These are phyloP conservation scores for Lachnum nothofagi DNA, from an alignment of 2,329 filamentous ascomycete species.

Conservation along the genomic window DNA sequence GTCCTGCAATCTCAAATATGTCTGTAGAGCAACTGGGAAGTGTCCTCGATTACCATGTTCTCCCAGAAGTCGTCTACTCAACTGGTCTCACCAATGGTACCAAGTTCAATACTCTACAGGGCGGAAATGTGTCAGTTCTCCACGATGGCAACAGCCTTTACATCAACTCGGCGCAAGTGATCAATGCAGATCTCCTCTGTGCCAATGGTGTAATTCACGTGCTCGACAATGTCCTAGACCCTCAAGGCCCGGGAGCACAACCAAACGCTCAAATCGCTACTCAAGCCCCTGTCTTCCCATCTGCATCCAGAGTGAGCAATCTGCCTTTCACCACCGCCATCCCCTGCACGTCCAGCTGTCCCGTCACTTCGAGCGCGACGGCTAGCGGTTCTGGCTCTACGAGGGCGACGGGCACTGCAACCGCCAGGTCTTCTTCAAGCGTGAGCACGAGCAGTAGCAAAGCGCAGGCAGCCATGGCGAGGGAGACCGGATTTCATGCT, in stretches of 20 bases:
- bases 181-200: slow-evolving; percentile 33
- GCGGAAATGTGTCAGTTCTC: slow-evolving; percentile 33
- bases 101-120: slow-evolving; percentile 27
- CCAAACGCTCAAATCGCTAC: slow-evolving; percentile 37
- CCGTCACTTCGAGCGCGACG: slow-evolving; percentile 1
- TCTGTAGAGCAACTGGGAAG: slow-evolving; percentile 26
- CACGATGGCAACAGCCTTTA: slow-evolving; percentile 36
- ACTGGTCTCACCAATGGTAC: slow-evolving; percentile 31
- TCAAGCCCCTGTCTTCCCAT: slow-evolving; percentile 34
- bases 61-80: slow-evolving; percentile 31
- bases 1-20: slow-evolving; percentile 31
- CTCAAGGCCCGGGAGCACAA: slow-evolving; percentile 32
- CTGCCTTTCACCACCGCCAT: slow-evolving; percentile 39
- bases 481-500: slow-evolving; percentile 18
- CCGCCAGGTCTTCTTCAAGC: slow-evolving; percentile 22
- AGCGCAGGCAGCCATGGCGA: slow-evolving; percentile 11
- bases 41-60: slow-evolving; percentile 35
- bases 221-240: slow-evolving; percentile 43
- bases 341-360: slow-evolving; percentile 40
- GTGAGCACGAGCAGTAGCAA: slow-evolving; percentile 15
- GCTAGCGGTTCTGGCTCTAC: not conserved
- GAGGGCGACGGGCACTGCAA: slow-evolving; percentile 21
- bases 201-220: slow-evolving; percentile 33
- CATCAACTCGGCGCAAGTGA: slow-evolving; percentile 36
- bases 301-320: slow-evolving; percentile 18